phyloP scores from a whole-genome alignment of 192 early-diverging fungal species.

The Thamnidium elegans region DNA sequence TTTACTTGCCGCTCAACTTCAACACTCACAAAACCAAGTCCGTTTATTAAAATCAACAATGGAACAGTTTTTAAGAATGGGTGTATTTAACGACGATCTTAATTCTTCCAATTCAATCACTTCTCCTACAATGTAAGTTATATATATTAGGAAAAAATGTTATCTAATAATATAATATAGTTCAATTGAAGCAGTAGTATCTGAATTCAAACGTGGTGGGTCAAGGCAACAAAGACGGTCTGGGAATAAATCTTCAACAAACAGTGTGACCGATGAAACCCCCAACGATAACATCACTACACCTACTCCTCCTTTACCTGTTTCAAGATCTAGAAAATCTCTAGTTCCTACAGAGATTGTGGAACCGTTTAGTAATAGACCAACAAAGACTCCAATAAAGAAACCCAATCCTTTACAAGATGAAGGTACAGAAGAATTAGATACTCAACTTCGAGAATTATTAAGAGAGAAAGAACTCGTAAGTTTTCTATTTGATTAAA shows the following conservation, averaged over 20 bases:
- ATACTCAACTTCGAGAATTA: slow-evolving; percentile 19
- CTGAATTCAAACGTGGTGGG: slow-evolving; percentile 6
- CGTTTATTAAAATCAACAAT: slow-evolving; percentile 30
- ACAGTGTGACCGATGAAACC: no score
- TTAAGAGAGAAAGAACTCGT: slow-evolving; percentile 26
- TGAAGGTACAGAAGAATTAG: slow-evolving; percentile 8
- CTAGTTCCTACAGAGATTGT: no score
- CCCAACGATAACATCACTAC: no score
- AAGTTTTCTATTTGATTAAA: neutral
- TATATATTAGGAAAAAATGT: neutral
- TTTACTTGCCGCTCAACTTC: slow-evolving; percentile 16
- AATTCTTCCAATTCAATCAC: neutral
- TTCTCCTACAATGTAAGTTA: slow-evolving; percentile 5
- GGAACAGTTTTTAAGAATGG: slow-evolving; percentile 32
- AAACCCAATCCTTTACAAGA: neutral
- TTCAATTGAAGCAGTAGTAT: slow-evolving; percentile 12
- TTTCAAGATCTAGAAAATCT: no score
- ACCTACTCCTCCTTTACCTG: neutral
- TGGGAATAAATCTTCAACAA: no score
- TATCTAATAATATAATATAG: neutral
- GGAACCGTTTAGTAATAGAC: neutral
- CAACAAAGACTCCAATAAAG: neutral
- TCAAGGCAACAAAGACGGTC: neutral
- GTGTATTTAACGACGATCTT: slow-evolving; percentile 23
- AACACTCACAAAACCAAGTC: slow-evolving; percentile 25